These are phyloP conservation scores for Colletotrichum sansevieriae DNA, from an alignment of 2,329 filamentous ascomycete species.

Conservation along the genomic window DNA sequence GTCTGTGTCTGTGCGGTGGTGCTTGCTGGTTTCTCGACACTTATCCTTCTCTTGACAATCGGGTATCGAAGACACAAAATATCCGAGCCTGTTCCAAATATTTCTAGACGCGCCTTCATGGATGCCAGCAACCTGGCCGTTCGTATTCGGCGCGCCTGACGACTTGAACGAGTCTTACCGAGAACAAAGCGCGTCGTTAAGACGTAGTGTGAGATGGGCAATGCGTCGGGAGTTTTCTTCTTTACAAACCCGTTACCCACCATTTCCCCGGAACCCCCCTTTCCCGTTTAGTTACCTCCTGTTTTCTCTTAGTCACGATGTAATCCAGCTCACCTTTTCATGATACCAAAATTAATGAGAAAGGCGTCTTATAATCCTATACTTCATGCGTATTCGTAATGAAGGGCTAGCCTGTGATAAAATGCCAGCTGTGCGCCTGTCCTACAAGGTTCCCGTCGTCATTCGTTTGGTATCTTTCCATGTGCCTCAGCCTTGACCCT, in stretches of 20 bases:
- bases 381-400: slow-evolving; percentile 31
- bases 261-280: neutral
- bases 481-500: slow-evolving; percentile 16
- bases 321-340: slow-evolving; percentile 60
- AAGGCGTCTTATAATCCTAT: slow-evolving; percentile 41
- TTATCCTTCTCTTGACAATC: slow-evolving; percentile 36
- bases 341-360: slow-evolving; percentile 62
- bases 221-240: slow-evolving; percentile 36
- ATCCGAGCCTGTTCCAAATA: slow-evolving; percentile 10
- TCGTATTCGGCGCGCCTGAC: slow-evolving; percentile 7
- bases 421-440: slow-evolving; percentile 8
- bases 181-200: neutral
- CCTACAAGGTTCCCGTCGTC: neutral
- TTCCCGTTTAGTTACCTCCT: slow-evolving; percentile 42
- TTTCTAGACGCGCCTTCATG: slow-evolving; percentile 23
- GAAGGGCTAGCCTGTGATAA: slow-evolving; percentile 6
- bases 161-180: slow-evolving; percentile 7
- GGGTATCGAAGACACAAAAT: slow-evolving; percentile 26
- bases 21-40: slow-evolving; percentile 43
- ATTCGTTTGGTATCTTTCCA: slow-evolving; percentile 40
- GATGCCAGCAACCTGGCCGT: slow-evolving; percentile 30
- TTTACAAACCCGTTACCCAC: slow-evolving; percentile 41
- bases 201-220: slow-evolving; percentile 26
- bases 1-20: slow-evolving; percentile 44
- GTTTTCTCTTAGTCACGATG: slow-evolving; percentile 54